Percentiles rank a stretch among this genome's conserved stretches.
phyloP scores from a whole-genome alignment of 257 asterid genomes.

The Forsythia viridissima region DNA sequence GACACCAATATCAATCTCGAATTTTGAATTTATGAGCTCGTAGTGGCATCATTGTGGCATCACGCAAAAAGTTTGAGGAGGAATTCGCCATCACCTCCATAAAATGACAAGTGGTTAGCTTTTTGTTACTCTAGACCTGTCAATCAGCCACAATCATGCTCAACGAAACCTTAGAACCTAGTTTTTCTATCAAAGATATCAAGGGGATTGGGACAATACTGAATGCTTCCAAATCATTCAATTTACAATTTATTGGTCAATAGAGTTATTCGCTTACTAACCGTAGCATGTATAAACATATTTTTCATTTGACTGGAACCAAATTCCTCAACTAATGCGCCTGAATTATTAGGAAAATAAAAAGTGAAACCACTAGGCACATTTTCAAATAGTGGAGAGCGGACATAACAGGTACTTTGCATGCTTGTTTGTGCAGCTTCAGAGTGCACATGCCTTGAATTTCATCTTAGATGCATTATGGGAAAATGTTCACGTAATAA shows the following conservation, averaged over 20 bases:
- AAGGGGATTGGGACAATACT: too few relatives aligned
- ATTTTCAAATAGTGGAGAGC: background rate
- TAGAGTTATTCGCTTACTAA: too few relatives aligned
- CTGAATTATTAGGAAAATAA: too few relatives aligned
- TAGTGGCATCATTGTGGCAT: background rate
- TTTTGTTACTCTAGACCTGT: background rate
- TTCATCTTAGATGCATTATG: background rate
- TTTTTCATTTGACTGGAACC: background rate
- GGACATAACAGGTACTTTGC: background rate
- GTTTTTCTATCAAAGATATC: background rate
- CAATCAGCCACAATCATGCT: background rate
- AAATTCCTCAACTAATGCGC: background rate
- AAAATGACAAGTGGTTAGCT: background rate
- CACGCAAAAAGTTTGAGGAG: background rate
- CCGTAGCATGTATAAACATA: background rate
- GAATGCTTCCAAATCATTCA: too few relatives aligned
- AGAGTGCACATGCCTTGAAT: background rate
- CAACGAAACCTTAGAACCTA: background rate
- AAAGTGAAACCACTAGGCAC: background rate
- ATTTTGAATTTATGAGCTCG: background rate
- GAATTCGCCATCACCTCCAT: background rate
- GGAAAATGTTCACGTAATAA: background rate
- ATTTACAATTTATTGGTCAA: too few relatives aligned
- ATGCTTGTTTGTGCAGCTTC: background rate
- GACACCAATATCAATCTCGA: background rate